These are phyloP conservation scores for Hanseniaspora hatyaiensis DNA, from an alignment of 805 yeast species.

Conservation along the genomic window DNA sequence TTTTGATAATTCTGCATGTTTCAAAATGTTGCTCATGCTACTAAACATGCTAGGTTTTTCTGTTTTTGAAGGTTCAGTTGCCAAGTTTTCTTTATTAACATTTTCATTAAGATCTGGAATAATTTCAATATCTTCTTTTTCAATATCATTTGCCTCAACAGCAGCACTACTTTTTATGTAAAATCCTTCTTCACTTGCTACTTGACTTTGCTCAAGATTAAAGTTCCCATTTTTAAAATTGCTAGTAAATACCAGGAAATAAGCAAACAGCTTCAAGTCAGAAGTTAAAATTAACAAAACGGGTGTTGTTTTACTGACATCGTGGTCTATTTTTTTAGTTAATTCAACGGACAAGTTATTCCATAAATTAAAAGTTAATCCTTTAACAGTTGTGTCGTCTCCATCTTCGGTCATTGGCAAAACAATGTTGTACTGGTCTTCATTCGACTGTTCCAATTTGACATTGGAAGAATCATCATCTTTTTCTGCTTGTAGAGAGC, in stretches of 20 bases:
- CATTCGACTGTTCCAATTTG: constrained; percentile 31
- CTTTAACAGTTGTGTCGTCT: constrained; percentile 58
- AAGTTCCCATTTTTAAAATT: constrained; percentile 35
- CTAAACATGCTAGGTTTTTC: not conserved
- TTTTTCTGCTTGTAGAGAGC: constrained; percentile 27
- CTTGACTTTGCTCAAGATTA: constrained; percentile 20
- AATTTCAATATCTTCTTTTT: not conserved
- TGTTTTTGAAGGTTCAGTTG: not conserved
- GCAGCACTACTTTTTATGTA: constrained; percentile 1
- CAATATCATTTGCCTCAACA: not conserved
- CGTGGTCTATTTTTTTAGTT: constrained; percentile 49
- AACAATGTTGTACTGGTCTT: constrained; percentile 62
- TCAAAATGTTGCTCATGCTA: constrained; percentile 1
- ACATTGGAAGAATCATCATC: not conserved
- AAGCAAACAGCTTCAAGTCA: constrained; percentile 48
- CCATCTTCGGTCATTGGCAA: constrained; percentile 58
- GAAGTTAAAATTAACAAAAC: constrained; percentile 50
- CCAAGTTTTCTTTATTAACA: not conserved
- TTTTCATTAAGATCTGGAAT: too few relatives aligned
- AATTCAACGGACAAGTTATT: constrained; percentile 34
- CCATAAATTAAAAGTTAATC: constrained; percentile 46
- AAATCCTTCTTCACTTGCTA: not conserved
- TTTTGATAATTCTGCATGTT: not conserved
- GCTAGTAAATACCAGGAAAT: constrained; percentile 51
- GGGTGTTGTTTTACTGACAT: constrained; percentile 52